phyloP scores from a whole-genome alignment of 1,139 yeast species.

The Candida sp. region DNA sequence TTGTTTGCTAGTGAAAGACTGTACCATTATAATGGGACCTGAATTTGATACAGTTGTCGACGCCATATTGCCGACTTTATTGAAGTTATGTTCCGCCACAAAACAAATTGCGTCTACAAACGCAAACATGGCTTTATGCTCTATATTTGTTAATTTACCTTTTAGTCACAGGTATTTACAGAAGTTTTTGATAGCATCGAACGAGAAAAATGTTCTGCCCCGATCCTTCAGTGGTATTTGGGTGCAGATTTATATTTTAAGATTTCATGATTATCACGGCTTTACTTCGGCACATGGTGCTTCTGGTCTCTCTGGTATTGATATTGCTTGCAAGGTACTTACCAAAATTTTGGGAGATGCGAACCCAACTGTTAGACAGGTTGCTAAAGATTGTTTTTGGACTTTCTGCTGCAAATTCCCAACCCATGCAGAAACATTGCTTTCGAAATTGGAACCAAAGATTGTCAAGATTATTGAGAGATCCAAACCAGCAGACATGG shows the following conservation, averaged over 20 bases:
- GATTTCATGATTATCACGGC: conserved; percentile 35
- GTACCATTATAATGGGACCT: conserved; percentile 47
- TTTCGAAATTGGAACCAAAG: conserved; percentile 42
- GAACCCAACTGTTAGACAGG: conserved; percentile 74
- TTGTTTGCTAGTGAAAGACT: conserved; percentile 77
- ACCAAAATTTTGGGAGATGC: conserved; percentile 72
- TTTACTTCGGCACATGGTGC: conserved; percentile 14
- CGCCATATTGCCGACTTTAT: conserved; percentile 50
- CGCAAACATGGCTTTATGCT: conserved; percentile 66
- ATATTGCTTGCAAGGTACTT: conserved; percentile 50
- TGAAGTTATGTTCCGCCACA: conserved; percentile 68
- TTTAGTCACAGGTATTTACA: conserved; percentile 52
- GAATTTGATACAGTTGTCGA: conserved; percentile 66
- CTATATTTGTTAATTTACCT: conserved; percentile 55
- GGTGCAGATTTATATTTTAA: conserved; percentile 59
- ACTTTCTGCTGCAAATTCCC: conserved; percentile 48
- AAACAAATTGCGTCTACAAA: conserved; percentile 76
- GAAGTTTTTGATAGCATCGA: conserved; percentile 49
- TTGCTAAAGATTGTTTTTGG: conserved; percentile 78
- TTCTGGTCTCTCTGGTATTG: conserved; percentile 26
- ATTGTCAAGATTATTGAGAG: conserved; percentile 39
- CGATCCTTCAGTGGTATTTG: conserved; percentile 69
- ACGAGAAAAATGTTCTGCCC: conserved; percentile 70
- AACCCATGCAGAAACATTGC: conserved; percentile 48
- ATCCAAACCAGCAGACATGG: conserved; percentile 38